Conservation (phyloP, 2,329 filamentous ascomycete genomes). For the Fusarium sp. region DNA sequence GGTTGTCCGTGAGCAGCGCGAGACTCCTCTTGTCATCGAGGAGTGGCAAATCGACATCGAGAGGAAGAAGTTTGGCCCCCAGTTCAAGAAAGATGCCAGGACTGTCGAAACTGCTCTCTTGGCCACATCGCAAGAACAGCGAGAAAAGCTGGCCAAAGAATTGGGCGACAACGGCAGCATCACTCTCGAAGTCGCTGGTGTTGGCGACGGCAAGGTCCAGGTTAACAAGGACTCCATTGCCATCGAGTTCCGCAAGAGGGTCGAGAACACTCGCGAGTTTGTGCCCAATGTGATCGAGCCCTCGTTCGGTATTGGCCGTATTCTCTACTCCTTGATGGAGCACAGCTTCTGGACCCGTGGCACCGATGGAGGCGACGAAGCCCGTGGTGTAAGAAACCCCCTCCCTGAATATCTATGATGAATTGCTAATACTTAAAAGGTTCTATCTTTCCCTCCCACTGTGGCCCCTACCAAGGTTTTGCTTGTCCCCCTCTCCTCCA, state of each 20-base stretch:
- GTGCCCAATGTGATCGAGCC: conserved; percentile 97
- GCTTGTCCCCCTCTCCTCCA: conserved; percentile 86
- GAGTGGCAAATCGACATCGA: conserved; percentile 90
- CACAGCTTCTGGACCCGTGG: conserved; percentile 92
- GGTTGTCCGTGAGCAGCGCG: conserved; percentile 82
- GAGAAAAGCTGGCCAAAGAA: conserved; percentile 80
- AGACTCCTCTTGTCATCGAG: conserved; percentile 80
- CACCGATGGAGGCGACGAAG: conserved; percentile 70
- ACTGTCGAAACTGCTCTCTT: conserved; percentile 82
- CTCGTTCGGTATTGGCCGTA: conserved; percentile 95
- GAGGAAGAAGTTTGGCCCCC: conserved; percentile 95
- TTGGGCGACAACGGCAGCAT: conserved; percentile 80
- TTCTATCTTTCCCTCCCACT: conserved; percentile 64
- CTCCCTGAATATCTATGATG: not conserved
- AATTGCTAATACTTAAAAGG: conserved; percentile 48
- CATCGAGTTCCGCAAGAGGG: conserved; percentile 84
- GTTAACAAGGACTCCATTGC: conserved; percentile 81
- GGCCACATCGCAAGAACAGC: conserved; percentile 79
- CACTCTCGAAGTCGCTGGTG: conserved; percentile 74
- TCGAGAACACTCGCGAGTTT: conserved; percentile 88
- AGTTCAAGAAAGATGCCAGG: conserved; percentile 95
- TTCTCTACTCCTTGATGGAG: conserved; percentile 92
- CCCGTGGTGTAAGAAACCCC: conserved; percentile 77
- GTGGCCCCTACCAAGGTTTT: conserved; percentile 96
- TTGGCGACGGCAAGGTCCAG: conserved; percentile 77